Percentiles rank a stretch among this genome's conserved stretches.
Evolutionary conservation across 73 alveolate species (phyloP).

Genomic region (Uronychia setigera): DNA sequence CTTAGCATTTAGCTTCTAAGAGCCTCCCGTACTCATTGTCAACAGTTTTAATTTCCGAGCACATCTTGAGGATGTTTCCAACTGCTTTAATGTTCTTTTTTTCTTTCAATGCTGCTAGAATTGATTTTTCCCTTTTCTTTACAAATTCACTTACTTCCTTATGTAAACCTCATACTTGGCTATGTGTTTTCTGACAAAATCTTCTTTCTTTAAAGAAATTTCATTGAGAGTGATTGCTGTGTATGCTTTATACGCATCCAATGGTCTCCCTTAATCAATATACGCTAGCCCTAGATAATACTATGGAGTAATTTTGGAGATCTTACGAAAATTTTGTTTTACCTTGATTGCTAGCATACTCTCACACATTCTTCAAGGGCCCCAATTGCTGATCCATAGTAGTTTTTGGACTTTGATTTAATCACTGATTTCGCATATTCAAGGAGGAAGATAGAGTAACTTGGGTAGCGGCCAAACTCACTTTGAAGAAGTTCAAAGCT

Average conservation of each 20-base stretch:
- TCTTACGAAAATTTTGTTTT: not conserved
- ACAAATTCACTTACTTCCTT: not conserved
- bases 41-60: not conserved
- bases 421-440: slow-evolving; percentile 17
- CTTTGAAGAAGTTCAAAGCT: slow-evolving; percentile 27
- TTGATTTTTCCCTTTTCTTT: not conserved
- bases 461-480: slow-evolving; percentile 12
- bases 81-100: not conserved
- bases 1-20: not conserved
- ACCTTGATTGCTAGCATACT: slow-evolving; percentile 3
- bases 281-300: not conserved
- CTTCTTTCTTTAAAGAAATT: not conserved
- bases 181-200: not conserved
- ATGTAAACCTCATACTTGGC: not conserved
- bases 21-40: not conserved
- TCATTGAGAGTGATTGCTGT: not conserved
- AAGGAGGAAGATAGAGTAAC: slow-evolving; percentile 1
- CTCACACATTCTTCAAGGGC: slow-evolving; percentile 39
- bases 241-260: not conserved
- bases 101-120: not conserved
- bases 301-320: not conserved
- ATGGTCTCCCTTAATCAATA: not conserved
- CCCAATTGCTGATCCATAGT: slow-evolving; percentile 36
- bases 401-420: not conserved
- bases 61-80: not conserved